Base-by-base conservation (phyloP, 2,329 filamentous ascomycete species). In the Pseudogymnoascus sp. region DNA sequence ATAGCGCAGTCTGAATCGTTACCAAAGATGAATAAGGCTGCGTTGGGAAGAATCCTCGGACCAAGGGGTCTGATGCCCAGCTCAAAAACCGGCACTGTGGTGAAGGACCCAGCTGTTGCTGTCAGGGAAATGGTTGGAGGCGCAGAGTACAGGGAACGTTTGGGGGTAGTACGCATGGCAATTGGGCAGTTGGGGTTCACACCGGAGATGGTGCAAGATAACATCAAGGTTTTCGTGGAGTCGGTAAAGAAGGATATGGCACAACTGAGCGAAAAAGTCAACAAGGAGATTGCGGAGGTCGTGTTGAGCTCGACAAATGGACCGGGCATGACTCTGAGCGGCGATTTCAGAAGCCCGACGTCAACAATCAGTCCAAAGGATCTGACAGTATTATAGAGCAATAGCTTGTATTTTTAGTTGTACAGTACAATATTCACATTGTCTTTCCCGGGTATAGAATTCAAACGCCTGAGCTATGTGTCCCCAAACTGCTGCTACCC, bases 1-100 rank as follows among this genome's bases (percentile, higher is more conserved):
- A 86, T 99, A 69, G 96, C 91, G 77, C 93, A 97, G 75, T 81
- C 83, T 60, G 86, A 90, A 69, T 92, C 88, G 69, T 80, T 95
- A 68, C 82, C 83, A 61, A 91, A 89, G 63, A 79, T 99, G 71
- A 89, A 88, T 73, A 93, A 95, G 79, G 88, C 92, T 37, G 85
- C 84, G 0, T 75, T 99, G 66, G 93, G 89, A 66, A 84, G 88
- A 67, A 83, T 96, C 45, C 80, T 99, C 18, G 95, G 95, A 71
- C 95, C 96, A 52, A 88, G 85, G 75, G 93, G 93, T 2, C 76
- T 99, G 71, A 97, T 99, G 95, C 95, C 95, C 5, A 96, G 85
- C 74, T 78, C 83, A 64, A 96, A 96, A 81, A 86, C 86, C 65
- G 92, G 91, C 67, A 97, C 95, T 0, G 89, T 99, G 62, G 91